These are phyloP conservation scores for Talaromyces adpressus DNA, from an alignment of 495 filamentous ascomycete species.

Conservation along the genomic window DNA sequence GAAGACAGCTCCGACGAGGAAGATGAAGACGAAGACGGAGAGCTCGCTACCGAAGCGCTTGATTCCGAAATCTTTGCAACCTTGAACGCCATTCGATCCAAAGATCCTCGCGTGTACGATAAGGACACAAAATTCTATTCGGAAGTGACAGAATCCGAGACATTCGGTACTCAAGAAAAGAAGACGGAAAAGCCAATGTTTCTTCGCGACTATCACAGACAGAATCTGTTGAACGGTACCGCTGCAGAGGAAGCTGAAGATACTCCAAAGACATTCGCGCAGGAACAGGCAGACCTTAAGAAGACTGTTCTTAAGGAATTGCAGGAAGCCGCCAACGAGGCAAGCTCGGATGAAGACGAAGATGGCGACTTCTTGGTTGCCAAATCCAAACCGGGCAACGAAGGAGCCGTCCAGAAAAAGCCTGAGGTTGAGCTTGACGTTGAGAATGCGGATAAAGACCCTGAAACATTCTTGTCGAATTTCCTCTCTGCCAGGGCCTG, in stretches of 20 bases:
- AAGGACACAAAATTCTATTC: constrained; percentile 67
- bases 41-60: constrained; percentile 70
- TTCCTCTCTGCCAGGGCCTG: constrained; percentile 87
- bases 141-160: constrained; percentile 45
- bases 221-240: constrained; percentile 65
- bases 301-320: constrained; percentile 69
- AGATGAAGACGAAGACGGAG: constrained; percentile 83
- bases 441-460: constrained; percentile 75
- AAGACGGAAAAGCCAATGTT: constrained; percentile 74
- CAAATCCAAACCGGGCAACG: constrained; percentile 32
- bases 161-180: constrained; percentile 31
- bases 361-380: constrained; percentile 68
- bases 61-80: constrained; percentile 84
- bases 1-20: constrained; percentile 55
- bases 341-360: constrained; percentile 40
- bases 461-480: constrained; percentile 82
- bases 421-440: constrained; percentile 53
- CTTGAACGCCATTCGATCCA: constrained; percentile 75
- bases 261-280: constrained; percentile 61
- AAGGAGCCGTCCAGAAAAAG: constrained; percentile 38
- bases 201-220: constrained; percentile 82
- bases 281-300: constrained; percentile 82
- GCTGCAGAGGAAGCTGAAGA: constrained; percentile 47
- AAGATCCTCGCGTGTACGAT: constrained; percentile 88
- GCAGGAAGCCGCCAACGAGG: constrained; percentile 51